phyloP scores from a whole-genome alignment of 2,329 filamentous ascomycete species.

The Fusarium clavum region DNA sequence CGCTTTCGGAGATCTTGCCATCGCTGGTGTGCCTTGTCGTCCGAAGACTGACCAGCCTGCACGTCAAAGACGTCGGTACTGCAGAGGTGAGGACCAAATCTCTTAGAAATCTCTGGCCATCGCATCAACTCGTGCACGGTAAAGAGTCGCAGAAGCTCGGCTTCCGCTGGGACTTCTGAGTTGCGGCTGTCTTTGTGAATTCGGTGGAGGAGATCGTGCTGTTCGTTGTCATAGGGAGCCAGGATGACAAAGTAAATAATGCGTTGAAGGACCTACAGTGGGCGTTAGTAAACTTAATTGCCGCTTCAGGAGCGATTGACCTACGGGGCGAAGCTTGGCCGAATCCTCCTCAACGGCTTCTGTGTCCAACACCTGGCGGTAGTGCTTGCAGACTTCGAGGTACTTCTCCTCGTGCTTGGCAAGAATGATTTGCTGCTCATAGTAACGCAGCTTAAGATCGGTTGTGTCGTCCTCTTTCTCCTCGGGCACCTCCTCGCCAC shows the following conservation, averaged over 20 bases:
- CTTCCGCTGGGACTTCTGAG: slow-evolving; percentile 79
- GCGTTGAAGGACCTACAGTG: slow-evolving; percentile 80
- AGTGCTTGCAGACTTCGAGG: slow-evolving; percentile 97
- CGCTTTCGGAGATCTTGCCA: slow-evolving; percentile 98
- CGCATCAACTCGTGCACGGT: slow-evolving; percentile 97
- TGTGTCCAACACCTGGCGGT: slow-evolving; percentile 95
- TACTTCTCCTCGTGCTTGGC: slow-evolving; percentile 99
- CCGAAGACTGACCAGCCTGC: slow-evolving; percentile 70
- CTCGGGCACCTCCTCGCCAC: slow-evolving; percentile 81
- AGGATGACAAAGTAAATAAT: slow-evolving; percentile 98
- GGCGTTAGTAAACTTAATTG: slow-evolving; percentile 26
- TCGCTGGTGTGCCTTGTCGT: slow-evolving; percentile 84
- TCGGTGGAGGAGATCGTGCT: slow-evolving; percentile 95
- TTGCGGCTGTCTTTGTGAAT: slow-evolving; percentile 88
- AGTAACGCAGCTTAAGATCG: slow-evolving; percentile 94
- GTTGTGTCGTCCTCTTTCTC: slow-evolving; percentile 90
- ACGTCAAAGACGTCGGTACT: slow-evolving; percentile 89
- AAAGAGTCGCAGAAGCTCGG: slow-evolving; percentile 91
- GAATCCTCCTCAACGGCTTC: slow-evolving; percentile 94
- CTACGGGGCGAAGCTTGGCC: slow-evolving; percentile 84
- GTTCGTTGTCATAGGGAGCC: slow-evolving; percentile 97
- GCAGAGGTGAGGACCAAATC: slow-evolving; percentile 89
- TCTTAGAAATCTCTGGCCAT: slow-evolving; percentile 92
- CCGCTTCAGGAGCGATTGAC: slow-evolving; percentile 46
- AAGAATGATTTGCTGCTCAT: slow-evolving; percentile 95